These are phyloP conservation scores for Ulota crispa DNA, from an alignment of 225 moss, liverwort and hornwort genomes.

Conservation along the genomic window DNA sequence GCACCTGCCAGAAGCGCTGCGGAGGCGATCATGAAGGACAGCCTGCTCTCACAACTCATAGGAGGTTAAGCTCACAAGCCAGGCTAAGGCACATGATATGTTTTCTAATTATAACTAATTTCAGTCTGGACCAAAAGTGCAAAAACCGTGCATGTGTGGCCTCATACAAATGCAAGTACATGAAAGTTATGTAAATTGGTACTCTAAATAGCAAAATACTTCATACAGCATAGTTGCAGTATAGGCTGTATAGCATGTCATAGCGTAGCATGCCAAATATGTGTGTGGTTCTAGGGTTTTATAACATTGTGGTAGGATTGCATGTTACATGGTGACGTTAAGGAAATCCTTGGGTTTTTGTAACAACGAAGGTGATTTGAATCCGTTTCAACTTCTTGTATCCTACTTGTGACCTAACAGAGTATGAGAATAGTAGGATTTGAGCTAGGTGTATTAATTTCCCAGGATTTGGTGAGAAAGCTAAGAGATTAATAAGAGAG, in stretches of 20 bases:
- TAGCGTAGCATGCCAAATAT: too few relatives aligned
- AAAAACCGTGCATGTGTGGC: neutral
- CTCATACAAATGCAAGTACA: neutral
- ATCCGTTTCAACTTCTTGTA: neutral
- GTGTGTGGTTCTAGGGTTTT: neutral
- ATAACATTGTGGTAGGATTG: neutral
- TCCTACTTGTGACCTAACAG: neutral
- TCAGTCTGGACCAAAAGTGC: neutral
- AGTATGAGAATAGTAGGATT: neutral
- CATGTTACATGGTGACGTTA: neutral
- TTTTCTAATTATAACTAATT: too few relatives aligned
- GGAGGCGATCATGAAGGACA: constrained; percentile 47
- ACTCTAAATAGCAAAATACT: neutral
- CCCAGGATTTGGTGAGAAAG: neutral
- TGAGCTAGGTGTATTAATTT: neutral
- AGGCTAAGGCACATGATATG: too few relatives aligned
- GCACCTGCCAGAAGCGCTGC: constrained; percentile 50
- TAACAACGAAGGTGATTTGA: neutral
- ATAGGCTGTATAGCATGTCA: neutral
- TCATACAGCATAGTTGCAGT: too few relatives aligned
- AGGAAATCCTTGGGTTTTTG: neutral
- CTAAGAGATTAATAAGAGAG: neutral
- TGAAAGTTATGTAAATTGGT: neutral
- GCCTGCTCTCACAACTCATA: constrained; percentile 29
- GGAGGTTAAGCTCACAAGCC: neutral